These are phyloP conservation scores for Zelopaecilomyces penicillatus DNA, from an alignment of 2,329 filamentous ascomycete genomes.

Conservation along the genomic window DNA sequence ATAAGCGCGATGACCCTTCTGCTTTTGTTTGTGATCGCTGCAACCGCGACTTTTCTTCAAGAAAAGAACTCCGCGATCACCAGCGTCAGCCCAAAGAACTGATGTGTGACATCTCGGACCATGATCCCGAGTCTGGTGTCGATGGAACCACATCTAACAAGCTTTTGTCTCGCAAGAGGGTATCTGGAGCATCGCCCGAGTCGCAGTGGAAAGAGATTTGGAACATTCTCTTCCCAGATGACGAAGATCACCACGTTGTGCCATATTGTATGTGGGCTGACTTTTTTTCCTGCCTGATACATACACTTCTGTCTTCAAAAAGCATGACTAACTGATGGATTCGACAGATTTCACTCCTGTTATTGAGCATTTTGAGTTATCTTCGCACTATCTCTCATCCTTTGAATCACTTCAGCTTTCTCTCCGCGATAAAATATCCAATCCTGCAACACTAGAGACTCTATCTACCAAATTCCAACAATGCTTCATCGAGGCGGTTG, in stretches of 20 bases:
- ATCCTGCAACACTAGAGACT: slow-evolving; percentile 29
- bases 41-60: slow-evolving; percentile 28
- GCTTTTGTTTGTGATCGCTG: slow-evolving; percentile 33
- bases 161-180: slow-evolving; percentile 30
- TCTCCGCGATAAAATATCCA: slow-evolving; percentile 29
- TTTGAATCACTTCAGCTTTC: slow-evolving; percentile 25
- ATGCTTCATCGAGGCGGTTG: slow-evolving; percentile 31
- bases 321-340: no score
- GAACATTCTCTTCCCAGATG: slow-evolving; percentile 34
- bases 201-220: slow-evolving; percentile 34
- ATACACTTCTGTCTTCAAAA: no score
- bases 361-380: slow-evolving; percentile 34
- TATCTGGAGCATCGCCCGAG: slow-evolving; percentile 28
- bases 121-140: slow-evolving; percentile 32
- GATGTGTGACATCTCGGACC: slow-evolving; percentile 33
- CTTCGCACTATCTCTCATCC: slow-evolving; percentile 23
- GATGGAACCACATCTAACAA: slow-evolving; percentile 32
- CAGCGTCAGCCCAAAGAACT: slow-evolving; percentile 31
- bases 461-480: slow-evolving; percentile 31
- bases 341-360: slow-evolving; percentile 30
- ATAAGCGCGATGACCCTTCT: slow-evolving; percentile 32
- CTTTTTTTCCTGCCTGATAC: no score
- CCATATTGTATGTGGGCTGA: slow-evolving; percentile 18
- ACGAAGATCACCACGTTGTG: slow-evolving; percentile 25
- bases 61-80: slow-evolving; percentile 32